Evolutionary conservation across 257 asterid species (phyloP), one percentile per base, ranked within the genome.

Genomic region (Nicotiana tomentosiformis): DNA sequence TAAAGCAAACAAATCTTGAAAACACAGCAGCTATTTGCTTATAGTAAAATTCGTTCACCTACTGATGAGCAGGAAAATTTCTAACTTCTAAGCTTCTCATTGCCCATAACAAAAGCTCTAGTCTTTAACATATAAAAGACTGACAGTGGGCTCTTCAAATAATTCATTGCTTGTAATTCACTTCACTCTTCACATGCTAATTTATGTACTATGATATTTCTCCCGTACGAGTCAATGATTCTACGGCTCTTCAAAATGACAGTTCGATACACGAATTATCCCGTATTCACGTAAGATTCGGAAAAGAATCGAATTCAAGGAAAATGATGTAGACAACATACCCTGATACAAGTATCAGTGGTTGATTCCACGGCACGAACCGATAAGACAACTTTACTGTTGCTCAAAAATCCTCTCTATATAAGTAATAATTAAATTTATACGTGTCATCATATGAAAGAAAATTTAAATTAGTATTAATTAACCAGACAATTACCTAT

Each of bases 281-380:
- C 0, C 2, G 46, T 2, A 0, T 39, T 39, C 2, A 39, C 0
- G 10, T 0, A 8, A 0, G 10, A 1, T 39, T 7, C 0, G 2
- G 2, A 39, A 7, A 7, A 39, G 46, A 0, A 0, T 6, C 2
- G 9, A 37, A 6, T 9, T 0, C 0, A 39, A 39, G 46, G 0
- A 7, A 0, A 2, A 1, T 0, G 10, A 6, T 37, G 46, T 37
- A 5, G 9, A 7, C 7, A 35, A 1, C 1, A 0, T 35, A 35
- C 1, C 43, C 1, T 35, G 7, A 35, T 5, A 1, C 43, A 35
- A 37, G 9, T 7, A 37, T 1, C 10, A 37, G 0, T 6, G 0
- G 2, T 6, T 37, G 2, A 1, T 7, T 37, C 1, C 5, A 6
- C 7, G 9, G 9, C 9, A 6, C 46, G 9, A 6, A 37, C 8